phyloP scores from a whole-genome alignment of 805 yeast genomes.

The Barnettozyma salicaria region DNA sequence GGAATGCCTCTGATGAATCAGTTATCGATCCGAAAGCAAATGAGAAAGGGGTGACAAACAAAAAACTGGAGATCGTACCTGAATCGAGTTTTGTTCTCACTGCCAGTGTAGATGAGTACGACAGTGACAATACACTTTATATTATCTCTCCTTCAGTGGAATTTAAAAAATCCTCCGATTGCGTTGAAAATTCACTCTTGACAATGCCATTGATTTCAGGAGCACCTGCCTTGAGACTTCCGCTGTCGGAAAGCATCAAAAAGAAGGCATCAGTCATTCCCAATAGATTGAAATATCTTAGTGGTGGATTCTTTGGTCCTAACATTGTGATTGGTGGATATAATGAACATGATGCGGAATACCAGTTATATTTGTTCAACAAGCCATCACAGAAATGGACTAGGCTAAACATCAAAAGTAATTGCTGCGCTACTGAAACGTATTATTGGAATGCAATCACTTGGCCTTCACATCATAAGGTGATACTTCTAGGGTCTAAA shows the following conservation, averaged over 20 bases:
- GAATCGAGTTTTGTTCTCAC: constrained; percentile 18
- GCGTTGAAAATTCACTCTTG: constrained; percentile 25
- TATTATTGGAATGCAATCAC: constrained; percentile 62
- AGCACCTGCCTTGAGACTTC: constrained; percentile 29
- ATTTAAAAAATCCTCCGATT: constrained; percentile 1
- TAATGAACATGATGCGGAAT: constrained; percentile 35
- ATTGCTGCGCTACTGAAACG: constrained; percentile 39
- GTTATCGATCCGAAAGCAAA: constrained; percentile 12
- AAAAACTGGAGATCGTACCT: constrained; percentile 15
- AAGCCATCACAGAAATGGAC: constrained; percentile 59
- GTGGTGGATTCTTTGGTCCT: constrained; percentile 61
- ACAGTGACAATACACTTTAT: constrained; percentile 17
- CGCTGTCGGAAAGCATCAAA: constrained; percentile 19
- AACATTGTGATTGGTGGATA: constrained; percentile 59
- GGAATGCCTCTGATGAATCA: constrained; percentile 7
- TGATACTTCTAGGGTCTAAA: constrained; percentile 49
- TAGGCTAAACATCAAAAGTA: constrained; percentile 45
- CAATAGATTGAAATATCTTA: constrained; percentile 44
- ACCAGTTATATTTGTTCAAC: constrained; percentile 47
- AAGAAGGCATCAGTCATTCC: constrained; percentile 34
- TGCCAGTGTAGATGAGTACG: constrained; percentile 9
- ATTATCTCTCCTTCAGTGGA: constrained; percentile 16
- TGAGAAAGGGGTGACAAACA: constrained; percentile 1
- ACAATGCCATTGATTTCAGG: constrained; percentile 30
- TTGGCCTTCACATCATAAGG: constrained; percentile 76